Base-by-base conservation (phyloP, 2,329 filamentous ascomycete genomes). In the Pseudocercospora fijiensis region DNA sequence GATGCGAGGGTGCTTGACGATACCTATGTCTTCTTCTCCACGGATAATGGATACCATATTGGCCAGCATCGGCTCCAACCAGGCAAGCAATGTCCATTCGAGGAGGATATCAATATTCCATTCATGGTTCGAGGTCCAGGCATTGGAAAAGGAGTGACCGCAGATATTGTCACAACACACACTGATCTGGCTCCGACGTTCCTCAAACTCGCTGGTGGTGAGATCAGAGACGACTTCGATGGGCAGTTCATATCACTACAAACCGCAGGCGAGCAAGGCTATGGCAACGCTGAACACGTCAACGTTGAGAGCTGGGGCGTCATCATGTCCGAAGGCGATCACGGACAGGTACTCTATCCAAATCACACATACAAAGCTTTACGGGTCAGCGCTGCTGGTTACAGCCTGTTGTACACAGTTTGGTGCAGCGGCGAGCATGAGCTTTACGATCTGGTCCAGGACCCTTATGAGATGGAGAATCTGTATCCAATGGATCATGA, bases 371-470 rank as follows among this genome's bases (percentile, higher is more conserved):
- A 75, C 67, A 75, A 75, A 63, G 72, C 72, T 1, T 61, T 75
- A 2, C 66, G 73, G 8, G 37, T 75, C 6, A 64, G 70, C 6
- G 72, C 69, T 3, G 37, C 67, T 2, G 67, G 57, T 8, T 90
- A 89, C 70, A 85, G 83, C 69, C 72, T 90, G 4, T 85, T 86
- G 65, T 90, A 90, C 69, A 83, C 86, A 0, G 85, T 89, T 0
- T 90, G 88, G 87, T 90, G 88, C 71, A 88, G 77, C 13, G 86
- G 86, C 58, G 87, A 89, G 52, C 84, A 85, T 61, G 87, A 90
- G 72, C 80, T 89, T 1, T 90, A 90, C 71, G 82, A 90, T 30
- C 59, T 74, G 45, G 16, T 65, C 18, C 45, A 43, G n/a, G 70
- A 73, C 49, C 67, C 68, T 0, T 69, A 73, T 58, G 61, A 72